A percentile compares a stretch with the other conserved stretches of the same genome.
phyloP scores from a whole-genome alignment of 352 stramenopile genomes.

The Pythium sukuiense region DNA sequence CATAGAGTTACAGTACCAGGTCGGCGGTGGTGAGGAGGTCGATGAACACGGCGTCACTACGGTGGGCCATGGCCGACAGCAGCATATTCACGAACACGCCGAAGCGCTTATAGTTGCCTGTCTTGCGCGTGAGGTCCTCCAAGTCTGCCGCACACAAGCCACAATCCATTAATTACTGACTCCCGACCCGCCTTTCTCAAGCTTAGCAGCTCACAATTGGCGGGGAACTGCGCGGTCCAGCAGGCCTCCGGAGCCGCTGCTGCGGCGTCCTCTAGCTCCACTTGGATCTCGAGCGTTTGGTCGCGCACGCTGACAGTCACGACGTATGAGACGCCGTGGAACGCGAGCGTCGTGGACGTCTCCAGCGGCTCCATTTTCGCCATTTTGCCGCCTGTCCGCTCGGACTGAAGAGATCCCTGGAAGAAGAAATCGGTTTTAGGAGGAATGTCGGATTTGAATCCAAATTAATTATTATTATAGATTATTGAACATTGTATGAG shows the following conservation, averaged over 20 bases:
- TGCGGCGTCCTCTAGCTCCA: slow-evolving; percentile 53
- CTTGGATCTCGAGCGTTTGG: slow-evolving; percentile 67
- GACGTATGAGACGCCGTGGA: slow-evolving; percentile 76
- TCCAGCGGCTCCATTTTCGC: slow-evolving; percentile 55
- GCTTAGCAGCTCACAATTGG: slow-evolving; percentile 31
- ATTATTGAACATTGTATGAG: too few relatives aligned
- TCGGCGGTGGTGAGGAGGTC: slow-evolving; percentile 91
- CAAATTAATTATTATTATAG: too few relatives aligned
- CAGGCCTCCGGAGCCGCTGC: slow-evolving; percentile 17
- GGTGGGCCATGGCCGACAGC: slow-evolving; percentile 64
- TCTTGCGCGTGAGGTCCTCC: slow-evolving; percentile 92
- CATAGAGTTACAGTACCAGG: slow-evolving; percentile 36
- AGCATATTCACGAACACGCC: slow-evolving; percentile 93
- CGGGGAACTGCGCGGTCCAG: slow-evolving; percentile 68
- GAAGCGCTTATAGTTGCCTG: slow-evolving; percentile 93
- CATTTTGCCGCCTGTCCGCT: not conserved
- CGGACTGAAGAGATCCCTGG: not conserved
- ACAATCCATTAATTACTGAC: not conserved
- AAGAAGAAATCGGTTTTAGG: slow-evolving; percentile 15
- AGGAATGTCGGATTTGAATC: not conserved
- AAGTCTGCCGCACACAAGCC: slow-evolving; percentile 43
- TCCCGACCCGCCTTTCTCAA: not conserved
- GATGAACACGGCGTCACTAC: slow-evolving; percentile 87
- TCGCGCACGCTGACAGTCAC: slow-evolving; percentile 60
- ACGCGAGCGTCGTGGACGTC: slow-evolving; percentile 58